Base-by-base conservation (phyloP, 345 rosid species). In the Sisymbrium altissimum region DNA sequence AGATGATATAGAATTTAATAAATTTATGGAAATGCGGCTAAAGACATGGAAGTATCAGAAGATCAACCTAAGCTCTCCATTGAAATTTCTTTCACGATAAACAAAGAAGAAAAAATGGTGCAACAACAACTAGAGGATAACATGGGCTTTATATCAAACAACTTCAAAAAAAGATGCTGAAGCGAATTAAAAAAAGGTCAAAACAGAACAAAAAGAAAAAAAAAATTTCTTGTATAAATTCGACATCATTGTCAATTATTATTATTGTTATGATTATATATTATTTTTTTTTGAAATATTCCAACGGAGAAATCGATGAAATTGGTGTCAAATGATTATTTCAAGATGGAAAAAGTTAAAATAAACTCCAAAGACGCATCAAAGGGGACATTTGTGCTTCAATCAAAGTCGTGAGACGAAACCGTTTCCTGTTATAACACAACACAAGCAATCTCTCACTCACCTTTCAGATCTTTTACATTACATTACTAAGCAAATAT, bases 371-470 rank as follows among this genome's bases (percentile, higher is more conserved):
- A 44, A 43, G 46, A 57, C 29, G 29, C 14, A 56, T 65, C 23
- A 66, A 57, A 33, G 3, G 14, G 41, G 36, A 74, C 30, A 12
- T 57, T 49, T 75, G 29, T 61, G 69, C 63, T 68, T 38, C 57
- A 35, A 61, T 75, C 69, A 75, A 30, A 75, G 18, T 33, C 79
- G 55, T 75, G 79, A 68, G 70, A 75, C 60, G 39, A 66, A 61
- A 68, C 73, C 68, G 25, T 8, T 29, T n/a, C 73, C 74, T 75
- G 69, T 53, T 60, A 69, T 68, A 66, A 75, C 65, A 62, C 57
- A 76, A 62, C 64, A 62, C 41, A 50, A 68, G 4, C 62, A 62
- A 62, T 38, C 70, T 39, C 67, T 62, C 57, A 66, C 57, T 68
- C 55, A 59, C 58, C 2, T 43, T 46, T 73, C 65, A 44, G 13